Conservation (phyloP, 805 yeast species). For the Pichia pseudocactophila region DNA sequence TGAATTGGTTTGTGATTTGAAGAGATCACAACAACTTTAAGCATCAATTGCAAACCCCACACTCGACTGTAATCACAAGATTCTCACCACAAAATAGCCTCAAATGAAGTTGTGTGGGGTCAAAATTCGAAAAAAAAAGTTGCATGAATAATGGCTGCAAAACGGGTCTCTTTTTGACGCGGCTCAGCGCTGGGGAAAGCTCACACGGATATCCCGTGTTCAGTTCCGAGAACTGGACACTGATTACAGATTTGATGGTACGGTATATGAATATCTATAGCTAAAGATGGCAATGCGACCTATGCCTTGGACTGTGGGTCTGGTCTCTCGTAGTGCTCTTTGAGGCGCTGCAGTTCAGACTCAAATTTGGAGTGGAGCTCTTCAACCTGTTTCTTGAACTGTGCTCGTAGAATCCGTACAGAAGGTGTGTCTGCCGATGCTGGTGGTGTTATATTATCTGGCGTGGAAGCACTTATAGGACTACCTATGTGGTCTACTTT, state of each 20-base stretch:
- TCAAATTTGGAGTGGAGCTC: conserved; percentile 58
- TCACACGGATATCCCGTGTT: neutral
- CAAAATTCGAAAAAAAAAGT: no score
- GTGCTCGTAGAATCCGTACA: conserved; percentile 52
- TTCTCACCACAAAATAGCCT: no score
- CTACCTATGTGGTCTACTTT: neutral
- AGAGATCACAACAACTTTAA: no score
- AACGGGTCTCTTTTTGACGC: no score
- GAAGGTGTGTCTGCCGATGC: neutral
- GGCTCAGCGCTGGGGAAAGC: neutral
- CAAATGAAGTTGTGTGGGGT: no score
- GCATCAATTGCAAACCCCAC: no score
- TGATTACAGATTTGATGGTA: no score
- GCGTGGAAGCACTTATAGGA: neutral
- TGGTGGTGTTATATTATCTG: neutral
- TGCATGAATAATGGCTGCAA: no score
- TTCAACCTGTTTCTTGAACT: conserved; percentile 56
- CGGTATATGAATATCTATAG: no score
- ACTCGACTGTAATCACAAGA: no score
- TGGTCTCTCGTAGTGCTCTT: conserved; percentile 32
- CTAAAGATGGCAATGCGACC: neutral
- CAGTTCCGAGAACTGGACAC: no score
- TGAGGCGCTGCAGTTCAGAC: conserved; percentile 34
- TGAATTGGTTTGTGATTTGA: no score
- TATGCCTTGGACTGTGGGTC: neutral